phyloP scores from a whole-genome alignment of 2,329 filamentous ascomycete species.

The Talaromyces sp. region DNA sequence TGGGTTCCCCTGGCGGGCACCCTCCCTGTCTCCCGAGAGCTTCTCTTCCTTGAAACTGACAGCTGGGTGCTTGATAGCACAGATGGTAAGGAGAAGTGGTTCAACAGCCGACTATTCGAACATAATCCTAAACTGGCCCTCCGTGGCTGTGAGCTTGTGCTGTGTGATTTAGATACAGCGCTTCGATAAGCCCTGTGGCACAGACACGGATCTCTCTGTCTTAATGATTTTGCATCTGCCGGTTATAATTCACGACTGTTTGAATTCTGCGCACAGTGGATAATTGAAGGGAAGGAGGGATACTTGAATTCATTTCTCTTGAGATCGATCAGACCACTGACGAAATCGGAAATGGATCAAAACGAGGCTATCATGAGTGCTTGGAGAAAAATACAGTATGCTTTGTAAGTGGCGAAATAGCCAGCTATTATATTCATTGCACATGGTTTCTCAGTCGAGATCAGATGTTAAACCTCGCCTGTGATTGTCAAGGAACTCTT shows the following conservation, averaged over 20 bases:
- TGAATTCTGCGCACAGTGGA: conserved; percentile 21
- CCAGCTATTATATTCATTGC: neutral
- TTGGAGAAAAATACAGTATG: neutral
- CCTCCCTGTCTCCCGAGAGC: neutral
- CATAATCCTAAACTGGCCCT: neutral
- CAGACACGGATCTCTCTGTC: conserved; percentile 23
- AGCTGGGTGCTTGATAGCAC: neutral
- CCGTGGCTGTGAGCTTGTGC: conserved; percentile 8
- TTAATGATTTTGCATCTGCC: conserved; percentile 25
- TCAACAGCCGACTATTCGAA: neutral
- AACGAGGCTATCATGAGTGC: neutral
- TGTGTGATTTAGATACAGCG: conserved; percentile 19
- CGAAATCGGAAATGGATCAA: neutral
- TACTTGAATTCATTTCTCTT: conserved; percentile 11
- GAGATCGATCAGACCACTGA: neutral
- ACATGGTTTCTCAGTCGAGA: neutral
- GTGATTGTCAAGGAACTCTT: neutral
- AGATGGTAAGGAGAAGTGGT: neutral
- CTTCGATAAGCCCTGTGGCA: conserved; percentile 23
- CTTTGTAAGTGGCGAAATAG: neutral
- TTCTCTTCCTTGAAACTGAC: neutral
- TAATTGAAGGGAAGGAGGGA: conserved; percentile 12
- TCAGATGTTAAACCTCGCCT: neutral
- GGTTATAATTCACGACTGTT: conserved; percentile 26
- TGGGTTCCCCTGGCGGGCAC: neutral